phyloP scores from a whole-genome alignment of 495 filamentous ascomycete genomes.

The Penicillium nucicola region DNA sequence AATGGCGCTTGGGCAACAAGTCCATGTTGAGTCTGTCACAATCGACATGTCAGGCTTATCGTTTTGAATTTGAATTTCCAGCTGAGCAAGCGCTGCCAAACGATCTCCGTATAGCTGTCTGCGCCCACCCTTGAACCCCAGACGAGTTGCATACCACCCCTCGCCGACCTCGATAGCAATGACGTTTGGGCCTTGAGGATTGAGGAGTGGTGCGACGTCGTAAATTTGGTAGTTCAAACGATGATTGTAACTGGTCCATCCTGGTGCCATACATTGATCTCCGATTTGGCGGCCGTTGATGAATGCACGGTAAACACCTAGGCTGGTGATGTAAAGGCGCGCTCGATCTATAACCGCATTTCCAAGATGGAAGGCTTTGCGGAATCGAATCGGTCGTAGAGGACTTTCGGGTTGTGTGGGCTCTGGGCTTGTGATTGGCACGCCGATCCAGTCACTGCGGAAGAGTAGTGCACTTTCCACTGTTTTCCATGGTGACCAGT shows the following conservation, averaged over 20 bases:
- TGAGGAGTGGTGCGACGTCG: slow-evolving; percentile 40
- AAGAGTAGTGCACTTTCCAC: no score
- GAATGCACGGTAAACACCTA: slow-evolving; percentile 7
- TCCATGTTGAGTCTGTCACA: slow-evolving; percentile 37
- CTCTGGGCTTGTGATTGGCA: no score
- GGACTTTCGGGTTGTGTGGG: no score
- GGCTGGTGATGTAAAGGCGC: slow-evolving; percentile 8
- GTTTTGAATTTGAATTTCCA: slow-evolving; percentile 23
- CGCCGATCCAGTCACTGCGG: no score
- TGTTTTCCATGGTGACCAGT: no score
- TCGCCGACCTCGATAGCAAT: slow-evolving; percentile 48
- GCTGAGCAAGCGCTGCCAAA: slow-evolving; percentile 36
- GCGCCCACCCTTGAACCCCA: slow-evolving; percentile 29
- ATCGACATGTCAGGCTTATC: slow-evolving; percentile 9
- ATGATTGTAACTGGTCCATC: slow-evolving; percentile 47
- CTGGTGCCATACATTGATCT: slow-evolving; percentile 27
- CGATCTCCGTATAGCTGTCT: slow-evolving; percentile 39
- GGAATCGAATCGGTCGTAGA: no score
- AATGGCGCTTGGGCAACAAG: slow-evolving; percentile 31
- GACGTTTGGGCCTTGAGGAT: slow-evolving; percentile 29
- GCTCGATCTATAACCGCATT: background rate
- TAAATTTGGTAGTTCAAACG: slow-evolving; percentile 47
- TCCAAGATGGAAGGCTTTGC: no score
- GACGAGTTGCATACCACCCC: slow-evolving; percentile 46
- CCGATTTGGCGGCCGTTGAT: slow-evolving; percentile 10